phyloP scores from a whole-genome alignment of 2,329 filamentous ascomycete genomes.

The Colletotrichum coccodes region DNA sequence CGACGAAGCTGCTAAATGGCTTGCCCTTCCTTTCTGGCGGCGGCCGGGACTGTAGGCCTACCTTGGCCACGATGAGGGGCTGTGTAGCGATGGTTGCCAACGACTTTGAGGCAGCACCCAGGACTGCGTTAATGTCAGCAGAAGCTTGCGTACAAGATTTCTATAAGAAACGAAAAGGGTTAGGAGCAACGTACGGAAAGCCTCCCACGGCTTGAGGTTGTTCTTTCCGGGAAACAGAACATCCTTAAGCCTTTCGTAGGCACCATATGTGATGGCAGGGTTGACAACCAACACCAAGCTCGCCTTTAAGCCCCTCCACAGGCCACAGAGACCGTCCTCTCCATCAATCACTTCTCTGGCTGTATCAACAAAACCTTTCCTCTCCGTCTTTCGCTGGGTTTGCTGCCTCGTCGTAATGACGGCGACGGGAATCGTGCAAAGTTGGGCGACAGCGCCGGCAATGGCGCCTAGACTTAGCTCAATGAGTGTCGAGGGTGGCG shows the following conservation, averaged over 20 bases:
- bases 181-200: constrained; percentile 77
- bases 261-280: constrained; percentile 96
- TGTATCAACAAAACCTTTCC: constrained; percentile 88
- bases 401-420: constrained; percentile 97
- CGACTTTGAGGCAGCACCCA: constrained; percentile 93
- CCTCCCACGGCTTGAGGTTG: constrained; percentile 83
- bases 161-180: too few relatives aligned
- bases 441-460: constrained; percentile 89
- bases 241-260: constrained; percentile 89
- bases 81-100: constrained; percentile 93
- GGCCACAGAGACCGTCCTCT: constrained; percentile 86
- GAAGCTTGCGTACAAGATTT: neutral
- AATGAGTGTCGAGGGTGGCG: constrained; percentile 77
- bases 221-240: constrained; percentile 80
- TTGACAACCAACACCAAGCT: constrained; percentile 96
- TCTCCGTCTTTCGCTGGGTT: constrained; percentile 85
- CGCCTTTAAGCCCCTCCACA: constrained; percentile 96
- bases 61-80: constrained; percentile 96
- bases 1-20: constrained; percentile 91
- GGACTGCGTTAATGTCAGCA: constrained; percentile 61
- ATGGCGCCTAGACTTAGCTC: constrained; percentile 88
- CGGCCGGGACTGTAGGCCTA: constrained; percentile 93
- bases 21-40: constrained; percentile 86
- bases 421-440: constrained; percentile 96
- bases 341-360: constrained; percentile 89